Conservation (phyloP, 2,329 filamentous ascomycete species). For the Fusarium circinatum region DNA sequence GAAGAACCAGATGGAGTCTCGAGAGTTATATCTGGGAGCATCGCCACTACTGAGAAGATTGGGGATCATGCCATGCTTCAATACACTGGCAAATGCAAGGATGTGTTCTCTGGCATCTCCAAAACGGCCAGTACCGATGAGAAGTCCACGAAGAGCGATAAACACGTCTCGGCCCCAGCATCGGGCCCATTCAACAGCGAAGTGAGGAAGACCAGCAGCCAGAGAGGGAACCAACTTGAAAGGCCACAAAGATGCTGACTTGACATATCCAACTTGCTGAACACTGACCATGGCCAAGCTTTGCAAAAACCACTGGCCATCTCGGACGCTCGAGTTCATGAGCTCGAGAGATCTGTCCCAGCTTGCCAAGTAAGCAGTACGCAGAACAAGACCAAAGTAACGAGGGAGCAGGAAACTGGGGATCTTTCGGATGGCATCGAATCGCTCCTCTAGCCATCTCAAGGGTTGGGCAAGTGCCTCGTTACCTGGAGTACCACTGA, state of each 20-base stretch:
- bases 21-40: slow-evolving; percentile 90
- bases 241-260: slow-evolving; percentile 91
- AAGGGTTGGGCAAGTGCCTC: slow-evolving; percentile 72
- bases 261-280: slow-evolving; percentile 89
- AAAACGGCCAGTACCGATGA: slow-evolving; percentile 88
- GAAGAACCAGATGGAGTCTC: slow-evolving; percentile 98
- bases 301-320: slow-evolving; percentile 89
- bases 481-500: slow-evolving; percentile 71
- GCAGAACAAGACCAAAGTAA: slow-evolving; percentile 90
- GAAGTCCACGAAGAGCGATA: slow-evolving; percentile 92
- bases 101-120: slow-evolving; percentile 94
- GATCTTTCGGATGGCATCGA: slow-evolving; percentile 84
- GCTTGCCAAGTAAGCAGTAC: slow-evolving; percentile 87
- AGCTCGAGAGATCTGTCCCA: slow-evolving; percentile 81
- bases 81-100: slow-evolving; percentile 89
- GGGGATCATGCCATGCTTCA: slow-evolving; percentile 99
- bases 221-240: slow-evolving; percentile 85
- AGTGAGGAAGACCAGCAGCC: slow-evolving; percentile 93
- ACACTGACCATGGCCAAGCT: slow-evolving; percentile 90
- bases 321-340: slow-evolving; percentile 79
- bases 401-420: slow-evolving; percentile 91
- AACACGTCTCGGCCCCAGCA: slow-evolving; percentile 99
- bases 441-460: slow-evolving; percentile 83
- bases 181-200: slow-evolving; percentile 91
- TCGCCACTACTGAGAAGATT: slow-evolving; percentile 90